Conservation (phyloP, 768 basidiomycete species). For the Chlorophyllum brunneum region DNA sequence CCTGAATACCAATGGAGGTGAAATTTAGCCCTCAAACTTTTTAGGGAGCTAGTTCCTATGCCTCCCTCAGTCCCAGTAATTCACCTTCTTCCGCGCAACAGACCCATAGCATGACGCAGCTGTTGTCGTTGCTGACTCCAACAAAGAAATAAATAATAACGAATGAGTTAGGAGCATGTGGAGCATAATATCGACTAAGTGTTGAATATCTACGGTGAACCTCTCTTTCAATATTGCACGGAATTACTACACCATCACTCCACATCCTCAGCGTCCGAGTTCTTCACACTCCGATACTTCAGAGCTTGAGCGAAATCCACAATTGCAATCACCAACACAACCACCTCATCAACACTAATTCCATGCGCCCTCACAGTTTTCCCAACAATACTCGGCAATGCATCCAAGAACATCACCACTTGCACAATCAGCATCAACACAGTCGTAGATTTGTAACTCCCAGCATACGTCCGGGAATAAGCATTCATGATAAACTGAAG, state of each 20-base stretch:
- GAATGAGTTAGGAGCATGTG: no score
- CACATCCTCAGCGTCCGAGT: neutral
- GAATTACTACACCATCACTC: neutral
- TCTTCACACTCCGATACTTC: neutral
- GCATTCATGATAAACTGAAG: conserved; percentile 24
- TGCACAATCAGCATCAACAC: neutral
- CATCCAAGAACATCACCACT: neutral
- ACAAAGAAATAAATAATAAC: no score
- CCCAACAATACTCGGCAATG: neutral
- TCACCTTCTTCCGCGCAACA: no score
- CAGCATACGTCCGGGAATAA: conserved; percentile 20
- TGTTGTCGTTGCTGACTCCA: no score
- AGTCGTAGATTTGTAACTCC: conserved; percentile 16
- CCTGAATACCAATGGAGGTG: no score
- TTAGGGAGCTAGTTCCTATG: no score
- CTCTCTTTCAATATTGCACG: no score
- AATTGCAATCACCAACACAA: neutral
- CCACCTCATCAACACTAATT: neutral
- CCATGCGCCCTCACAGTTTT: neutral
- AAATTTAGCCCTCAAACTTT: no score
- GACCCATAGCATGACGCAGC: no score
- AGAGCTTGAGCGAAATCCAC: neutral
- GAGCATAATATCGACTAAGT: no score
- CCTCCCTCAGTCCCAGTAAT: no score
- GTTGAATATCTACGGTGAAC: no score